Conservation (phyloP, 352 stramenopile species). For the Globisporangium abappressorium region DNA sequence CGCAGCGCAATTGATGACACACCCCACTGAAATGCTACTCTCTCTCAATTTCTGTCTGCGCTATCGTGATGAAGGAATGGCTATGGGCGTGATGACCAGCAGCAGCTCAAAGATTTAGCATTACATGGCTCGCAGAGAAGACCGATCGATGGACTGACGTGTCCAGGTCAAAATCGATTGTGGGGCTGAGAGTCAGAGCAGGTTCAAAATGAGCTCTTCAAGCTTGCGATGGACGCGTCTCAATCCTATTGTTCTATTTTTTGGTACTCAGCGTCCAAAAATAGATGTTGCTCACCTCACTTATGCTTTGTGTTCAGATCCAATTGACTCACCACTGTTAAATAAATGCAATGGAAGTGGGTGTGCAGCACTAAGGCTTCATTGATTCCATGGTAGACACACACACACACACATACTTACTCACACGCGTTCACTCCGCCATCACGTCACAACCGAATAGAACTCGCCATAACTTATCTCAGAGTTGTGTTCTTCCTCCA, state of each 20-base stretch:
- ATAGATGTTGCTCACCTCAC: not conserved
- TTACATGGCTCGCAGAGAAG: not conserved
- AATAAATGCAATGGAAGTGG: no score
- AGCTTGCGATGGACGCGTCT: not conserved
- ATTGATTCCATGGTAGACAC: no score
- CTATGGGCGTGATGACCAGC: not conserved
- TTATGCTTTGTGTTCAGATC: not conserved
- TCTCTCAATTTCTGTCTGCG: not conserved
- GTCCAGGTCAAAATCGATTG: not conserved
- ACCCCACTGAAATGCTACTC: not conserved
- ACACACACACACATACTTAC: no score
- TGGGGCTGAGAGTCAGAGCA: not conserved
- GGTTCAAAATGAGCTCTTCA: not conserved
- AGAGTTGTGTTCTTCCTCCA: no score
- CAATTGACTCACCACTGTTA: not conserved
- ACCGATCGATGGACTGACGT: not conserved
- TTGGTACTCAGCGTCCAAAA: not conserved
- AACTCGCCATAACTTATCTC: not conserved
- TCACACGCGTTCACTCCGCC: no score
- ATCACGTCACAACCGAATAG: no score
- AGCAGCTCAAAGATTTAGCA: not conserved
- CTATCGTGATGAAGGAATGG: not conserved
- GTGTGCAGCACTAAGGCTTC: no score
- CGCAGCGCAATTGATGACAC: not conserved
- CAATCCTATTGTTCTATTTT: not conserved